phyloP scores from a whole-genome alignment of 2,329 filamentous ascomycete species.

The Alternaria gansuensis region DNA sequence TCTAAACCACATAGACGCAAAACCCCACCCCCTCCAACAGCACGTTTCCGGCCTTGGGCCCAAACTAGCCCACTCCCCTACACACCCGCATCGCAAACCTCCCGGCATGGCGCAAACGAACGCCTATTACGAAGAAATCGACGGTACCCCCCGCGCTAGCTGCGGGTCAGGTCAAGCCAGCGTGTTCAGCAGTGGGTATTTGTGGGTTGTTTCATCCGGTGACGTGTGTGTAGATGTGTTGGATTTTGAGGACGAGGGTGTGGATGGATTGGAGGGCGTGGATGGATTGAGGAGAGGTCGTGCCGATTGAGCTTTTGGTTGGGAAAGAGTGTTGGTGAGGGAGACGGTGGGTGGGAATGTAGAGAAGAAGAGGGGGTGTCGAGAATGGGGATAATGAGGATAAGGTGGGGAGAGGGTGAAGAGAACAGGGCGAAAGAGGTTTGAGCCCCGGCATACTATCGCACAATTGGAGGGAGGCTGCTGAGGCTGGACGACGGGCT shows the following conservation, averaged over 20 bases:
- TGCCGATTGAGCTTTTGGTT: slow-evolving; percentile 12
- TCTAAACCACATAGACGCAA: slow-evolving; percentile 15
- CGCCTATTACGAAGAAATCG: slow-evolving; percentile 31
- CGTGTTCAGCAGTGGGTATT: slow-evolving; percentile 14
- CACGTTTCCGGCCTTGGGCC: slow-evolving; percentile 7
- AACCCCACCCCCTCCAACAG: slow-evolving; percentile 2
- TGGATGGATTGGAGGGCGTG: slow-evolving; percentile 18
- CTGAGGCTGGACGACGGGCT: not conserved
- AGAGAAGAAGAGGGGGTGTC: not conserved
- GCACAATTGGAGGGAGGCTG: not conserved
- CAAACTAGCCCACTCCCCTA: slow-evolving; percentile 5
- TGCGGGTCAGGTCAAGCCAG: slow-evolving; percentile 6
- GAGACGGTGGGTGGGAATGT: not conserved
- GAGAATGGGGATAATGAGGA: not conserved
- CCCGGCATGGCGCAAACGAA: slow-evolving; percentile 17
- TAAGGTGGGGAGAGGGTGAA: not conserved
- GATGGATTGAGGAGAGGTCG: slow-evolving; percentile 13
- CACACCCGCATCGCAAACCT: slow-evolving; percentile 1
- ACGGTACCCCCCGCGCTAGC: slow-evolving; percentile 19
- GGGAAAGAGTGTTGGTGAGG: not conserved
- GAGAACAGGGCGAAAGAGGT: not conserved
- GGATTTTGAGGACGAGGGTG: slow-evolving; percentile 17
- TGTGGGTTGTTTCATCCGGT: slow-evolving; percentile 27
- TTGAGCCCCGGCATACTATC: not conserved
- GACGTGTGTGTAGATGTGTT: slow-evolving; percentile 3